Conservation (phyloP, 495 filamentous ascomycete genomes). For the Cercophora newfieldiana region DNA sequence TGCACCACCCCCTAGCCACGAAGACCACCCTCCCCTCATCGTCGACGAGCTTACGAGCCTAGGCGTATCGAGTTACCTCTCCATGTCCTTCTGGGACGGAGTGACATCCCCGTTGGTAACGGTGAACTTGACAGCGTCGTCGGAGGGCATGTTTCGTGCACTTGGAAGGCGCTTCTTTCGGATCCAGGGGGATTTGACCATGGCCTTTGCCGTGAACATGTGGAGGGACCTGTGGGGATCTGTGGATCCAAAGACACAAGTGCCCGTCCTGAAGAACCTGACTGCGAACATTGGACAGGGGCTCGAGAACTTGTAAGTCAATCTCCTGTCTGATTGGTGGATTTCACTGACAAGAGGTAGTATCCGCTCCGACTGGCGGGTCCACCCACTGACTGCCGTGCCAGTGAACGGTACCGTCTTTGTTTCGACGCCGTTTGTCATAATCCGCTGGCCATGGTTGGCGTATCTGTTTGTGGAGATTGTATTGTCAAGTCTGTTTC, state of each 20-base stretch:
- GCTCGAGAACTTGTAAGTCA: slow-evolving; percentile 3
- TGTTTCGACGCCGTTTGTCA: not conserved
- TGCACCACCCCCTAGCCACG: not conserved
- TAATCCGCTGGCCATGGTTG: slow-evolving; percentile 6
- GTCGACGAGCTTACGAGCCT: slow-evolving; percentile 2
- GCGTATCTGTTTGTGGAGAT: slow-evolving; percentile 3
- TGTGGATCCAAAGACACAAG: not conserved
- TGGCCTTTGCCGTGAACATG: slow-evolving; percentile 9
- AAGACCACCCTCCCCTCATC: not conserved
- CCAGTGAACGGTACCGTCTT: slow-evolving; percentile 5
- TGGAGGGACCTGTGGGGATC: not conserved
- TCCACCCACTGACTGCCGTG: not conserved
- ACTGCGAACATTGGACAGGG: not conserved
- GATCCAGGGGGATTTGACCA: slow-evolving; percentile 4
- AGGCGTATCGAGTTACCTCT: not conserved
- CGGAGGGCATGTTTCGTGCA: slow-evolving; percentile 6
- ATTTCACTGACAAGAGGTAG: not conserved
- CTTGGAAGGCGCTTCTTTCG: not conserved
- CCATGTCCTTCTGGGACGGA: slow-evolving; percentile 2
- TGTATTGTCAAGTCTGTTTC: slow-evolving; percentile 1
- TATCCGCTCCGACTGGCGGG: slow-evolving; percentile 5
- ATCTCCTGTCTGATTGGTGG: not conserved
- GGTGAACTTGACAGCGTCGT: not conserved
- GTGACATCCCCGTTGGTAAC: not conserved
- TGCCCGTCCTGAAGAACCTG: slow-evolving; percentile 1